phyloP scores from a whole-genome alignment of 805 yeast species.

The Schwanniomyces sp. region DNA sequence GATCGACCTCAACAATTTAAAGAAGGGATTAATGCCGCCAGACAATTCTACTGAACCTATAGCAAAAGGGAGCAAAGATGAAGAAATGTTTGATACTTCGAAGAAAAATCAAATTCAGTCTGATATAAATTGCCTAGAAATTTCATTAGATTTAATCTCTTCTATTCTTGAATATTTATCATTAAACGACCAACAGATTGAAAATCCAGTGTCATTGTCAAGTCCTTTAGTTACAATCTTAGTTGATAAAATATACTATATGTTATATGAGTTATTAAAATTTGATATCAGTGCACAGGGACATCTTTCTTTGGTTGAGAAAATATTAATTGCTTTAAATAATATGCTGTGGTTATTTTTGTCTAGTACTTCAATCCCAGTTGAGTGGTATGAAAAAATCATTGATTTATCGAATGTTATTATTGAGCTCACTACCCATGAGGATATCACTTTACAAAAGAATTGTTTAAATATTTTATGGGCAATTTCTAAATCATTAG shows the following conservation, averaged over 20 bases:
- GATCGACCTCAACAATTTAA: conserved; percentile 31
- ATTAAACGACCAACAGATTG: conserved; percentile 22
- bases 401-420: conserved; percentile 30
- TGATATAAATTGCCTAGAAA: conserved; percentile 63
- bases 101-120: conserved; percentile 47
- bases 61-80: conserved; percentile 22
- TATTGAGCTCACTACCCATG: conserved; percentile 10
- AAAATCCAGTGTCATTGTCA: conserved; percentile 20
- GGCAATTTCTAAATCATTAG: conserved; percentile 38
- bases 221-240: conserved; percentile 17
- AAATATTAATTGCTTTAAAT: conserved; percentile 66
- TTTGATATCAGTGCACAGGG: conserved; percentile 30
- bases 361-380: conserved; percentile 29
- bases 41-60: conserved; percentile 40
- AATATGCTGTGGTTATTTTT: conserved; percentile 64
- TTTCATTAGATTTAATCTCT: conserved; percentile 72
- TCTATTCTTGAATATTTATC: conserved; percentile 63
- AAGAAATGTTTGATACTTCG: conserved; percentile 25
- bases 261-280: conserved; percentile 39
- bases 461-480: conserved; percentile 36
- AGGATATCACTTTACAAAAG: conserved; percentile 25
- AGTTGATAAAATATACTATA: conserved; percentile 18
- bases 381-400: conserved; percentile 37
- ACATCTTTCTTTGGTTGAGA: conserved; percentile 43
- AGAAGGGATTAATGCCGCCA: conserved; percentile 18